Evolutionary conservation across 148 eudicot species (phyloP).

Genomic region (Spergularia marina): DNA sequence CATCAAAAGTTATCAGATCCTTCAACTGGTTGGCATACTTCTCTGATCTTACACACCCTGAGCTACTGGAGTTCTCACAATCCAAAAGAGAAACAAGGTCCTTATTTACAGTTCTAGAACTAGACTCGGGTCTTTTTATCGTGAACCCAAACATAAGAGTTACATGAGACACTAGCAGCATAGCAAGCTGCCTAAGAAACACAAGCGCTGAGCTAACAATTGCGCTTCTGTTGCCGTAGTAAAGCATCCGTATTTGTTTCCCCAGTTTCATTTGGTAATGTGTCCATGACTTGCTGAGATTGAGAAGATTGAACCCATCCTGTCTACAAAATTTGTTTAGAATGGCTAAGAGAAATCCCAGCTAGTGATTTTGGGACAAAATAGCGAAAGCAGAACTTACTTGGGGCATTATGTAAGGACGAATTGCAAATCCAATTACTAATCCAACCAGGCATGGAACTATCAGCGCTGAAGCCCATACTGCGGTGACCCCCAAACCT

Average conservation of each 20-base stretch:
- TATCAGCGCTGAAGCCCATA: constrained; percentile 40
- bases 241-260: constrained; percentile 52
- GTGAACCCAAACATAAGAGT: constrained; percentile 42
- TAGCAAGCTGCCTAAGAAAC: constrained; percentile 27
- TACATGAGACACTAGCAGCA: constrained; percentile 40
- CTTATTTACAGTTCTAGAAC: constrained; percentile 24
- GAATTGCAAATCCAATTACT: constrained; percentile 49
- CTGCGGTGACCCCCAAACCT: constrained; percentile 37
- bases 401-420: constrained; percentile 49
- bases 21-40: constrained; percentile 39
- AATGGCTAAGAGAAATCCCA: constrained; percentile 14
- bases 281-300: constrained; percentile 57
- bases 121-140: constrained; percentile 5
- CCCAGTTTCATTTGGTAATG: constrained; percentile 61
- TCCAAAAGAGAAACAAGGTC: constrained; percentile 50
- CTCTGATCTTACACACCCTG: constrained; percentile 23
- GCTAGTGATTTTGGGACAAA: not conserved
- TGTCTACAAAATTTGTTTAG: constrained; percentile 61
- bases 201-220: constrained; percentile 47
- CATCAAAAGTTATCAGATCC: constrained; percentile 47
- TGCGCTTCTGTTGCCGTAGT: constrained; percentile 74
- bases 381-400: constrained; percentile 40
- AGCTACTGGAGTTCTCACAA: constrained; percentile 30
- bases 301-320: constrained; percentile 39
- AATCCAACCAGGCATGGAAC: constrained; percentile 47